A percentile compares a stretch with the other conserved stretches of the same genome.
Evolutionary conservation across 768 basidiomycete genomes (phyloP).

Genomic region (Dentipellis fragilis): DNA sequence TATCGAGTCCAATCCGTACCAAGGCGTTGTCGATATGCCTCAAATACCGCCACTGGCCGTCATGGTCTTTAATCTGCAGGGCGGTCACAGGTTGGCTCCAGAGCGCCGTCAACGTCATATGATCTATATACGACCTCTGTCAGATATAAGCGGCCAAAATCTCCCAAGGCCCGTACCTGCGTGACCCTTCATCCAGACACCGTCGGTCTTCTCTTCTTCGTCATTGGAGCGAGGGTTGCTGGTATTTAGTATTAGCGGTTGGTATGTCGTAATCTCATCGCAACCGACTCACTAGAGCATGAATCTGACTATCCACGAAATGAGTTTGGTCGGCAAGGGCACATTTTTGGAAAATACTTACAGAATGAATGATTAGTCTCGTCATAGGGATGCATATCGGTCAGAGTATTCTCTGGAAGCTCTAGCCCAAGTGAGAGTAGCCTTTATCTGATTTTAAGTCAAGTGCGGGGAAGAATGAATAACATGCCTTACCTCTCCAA

Average conservation of each 20-base stretch:
- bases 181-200: constrained; percentile 30
- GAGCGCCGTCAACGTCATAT: constrained; percentile 24
- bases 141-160: neutral
- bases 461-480: constrained; percentile 12
- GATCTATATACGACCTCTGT: constrained; percentile 15
- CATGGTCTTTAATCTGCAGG: constrained; percentile 25
- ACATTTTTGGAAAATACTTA: neutral
- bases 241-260: neutral
- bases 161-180: constrained; percentile 18
- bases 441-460: constrained; percentile 18
- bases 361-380: constrained; percentile 16
- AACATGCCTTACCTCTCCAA: constrained; percentile 17
- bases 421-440: constrained; percentile 42
- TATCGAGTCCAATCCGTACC: constrained; percentile 13
- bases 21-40: constrained; percentile 26
- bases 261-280: neutral
- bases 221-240: constrained; percentile 25
- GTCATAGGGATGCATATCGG: constrained; percentile 35
- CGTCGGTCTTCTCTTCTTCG: constrained; percentile 21
- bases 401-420: constrained; percentile 41
- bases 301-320: constrained; percentile 34
- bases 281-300: constrained; percentile 49
- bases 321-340: neutral
- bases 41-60: constrained; percentile 28
- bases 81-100: constrained; percentile 29